phyloP scores from a whole-genome alignment of 129 eudicot genomes.

The Centaurea solstitialis region DNA sequence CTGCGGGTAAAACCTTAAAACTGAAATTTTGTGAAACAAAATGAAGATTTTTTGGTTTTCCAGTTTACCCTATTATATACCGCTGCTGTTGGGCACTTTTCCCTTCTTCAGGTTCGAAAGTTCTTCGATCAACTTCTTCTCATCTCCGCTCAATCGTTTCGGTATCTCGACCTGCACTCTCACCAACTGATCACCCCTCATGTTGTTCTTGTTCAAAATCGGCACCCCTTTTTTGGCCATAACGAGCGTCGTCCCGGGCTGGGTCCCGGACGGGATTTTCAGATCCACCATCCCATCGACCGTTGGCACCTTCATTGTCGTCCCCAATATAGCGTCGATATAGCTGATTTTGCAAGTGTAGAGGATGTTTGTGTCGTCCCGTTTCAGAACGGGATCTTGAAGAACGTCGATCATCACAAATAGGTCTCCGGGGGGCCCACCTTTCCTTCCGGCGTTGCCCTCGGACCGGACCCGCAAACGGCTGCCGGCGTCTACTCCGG shows the following conservation, averaged over 20 bases:
- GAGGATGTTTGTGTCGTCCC: conserved; percentile 85
- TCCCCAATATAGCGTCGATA: conserved; percentile 86
- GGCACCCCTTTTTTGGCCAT: conserved; percentile 94
- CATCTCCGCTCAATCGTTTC: conserved; percentile 67
- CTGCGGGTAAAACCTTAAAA: neutral
- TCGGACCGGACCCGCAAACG: conserved; percentile 77
- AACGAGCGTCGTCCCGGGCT: conserved; percentile 83
- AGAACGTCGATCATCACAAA: conserved; percentile 73
- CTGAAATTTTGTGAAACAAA: conserved; percentile 3
- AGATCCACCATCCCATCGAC: conserved; percentile 85
- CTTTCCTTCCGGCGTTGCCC: conserved; percentile 86
- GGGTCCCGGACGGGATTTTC: conserved; percentile 86
- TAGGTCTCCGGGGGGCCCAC: conserved; percentile 90
- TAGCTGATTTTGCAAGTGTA: conserved; percentile 78
- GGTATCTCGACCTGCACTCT: conserved; percentile 93
- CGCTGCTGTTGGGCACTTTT: conserved; percentile 53
- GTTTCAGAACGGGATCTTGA: conserved; percentile 69
- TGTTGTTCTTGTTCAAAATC: conserved; percentile 53
- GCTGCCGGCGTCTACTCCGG: conserved; percentile 91
- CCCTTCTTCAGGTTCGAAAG: conserved; percentile 61
- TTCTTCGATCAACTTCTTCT: conserved; percentile 79
- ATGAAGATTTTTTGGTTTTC: conserved; percentile 1
- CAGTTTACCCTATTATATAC: conserved; percentile 33
- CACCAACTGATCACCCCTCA: conserved; percentile 95
- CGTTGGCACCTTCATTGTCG: conserved; percentile 76